phyloP scores from a whole-genome alignment of 2,329 filamentous ascomycete species.

The Verticillium albo-atrum region DNA sequence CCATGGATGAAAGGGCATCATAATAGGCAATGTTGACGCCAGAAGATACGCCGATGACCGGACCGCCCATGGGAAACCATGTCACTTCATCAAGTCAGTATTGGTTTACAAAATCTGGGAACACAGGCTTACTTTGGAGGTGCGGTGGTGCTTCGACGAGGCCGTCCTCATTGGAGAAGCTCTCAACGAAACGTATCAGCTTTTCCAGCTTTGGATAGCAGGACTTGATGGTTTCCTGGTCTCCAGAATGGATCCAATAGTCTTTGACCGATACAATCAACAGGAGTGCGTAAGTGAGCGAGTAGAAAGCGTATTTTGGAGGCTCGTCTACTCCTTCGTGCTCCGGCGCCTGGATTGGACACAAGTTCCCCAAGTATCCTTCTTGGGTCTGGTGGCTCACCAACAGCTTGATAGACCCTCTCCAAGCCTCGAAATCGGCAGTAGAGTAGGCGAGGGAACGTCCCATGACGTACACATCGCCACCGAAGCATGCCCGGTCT shows the following conservation, averaged over 20 bases:
- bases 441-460: conserved; percentile 6
- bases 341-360: conserved; percentile 5
- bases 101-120: too few species aligned
- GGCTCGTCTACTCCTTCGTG: conserved; percentile 1
- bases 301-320: conserved; percentile 8
- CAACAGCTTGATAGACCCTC: conserved; percentile 6
- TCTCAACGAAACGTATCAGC: conserved; percentile 1
- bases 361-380: conserved; percentile 8
- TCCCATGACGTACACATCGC: conserved; percentile 7
- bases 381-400: conserved; percentile 6
- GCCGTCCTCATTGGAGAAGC: neutral
- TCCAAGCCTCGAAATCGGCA: conserved; percentile 1
- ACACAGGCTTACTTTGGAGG: conserved; percentile 3
- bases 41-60: conserved; percentile 3
- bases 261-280: conserved; percentile 6
- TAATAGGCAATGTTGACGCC: conserved; percentile 7
- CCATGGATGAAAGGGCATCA: conserved; percentile 3
- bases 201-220: conserved; percentile 1
- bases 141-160: conserved; percentile 4
- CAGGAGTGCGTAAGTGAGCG: conserved; percentile 6
- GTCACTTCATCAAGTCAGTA: conserved; percentile 4
- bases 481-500: conserved; percentile 7
- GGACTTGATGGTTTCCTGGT: neutral
- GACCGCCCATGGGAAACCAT: conserved; percentile 5
- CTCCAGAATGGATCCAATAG: conserved; percentile 8